A percentile compares a stretch with the other conserved stretches of the same genome.
Conservation (phyloP, 169 alveolate species). For the Toxoplasma gondii region DNA sequence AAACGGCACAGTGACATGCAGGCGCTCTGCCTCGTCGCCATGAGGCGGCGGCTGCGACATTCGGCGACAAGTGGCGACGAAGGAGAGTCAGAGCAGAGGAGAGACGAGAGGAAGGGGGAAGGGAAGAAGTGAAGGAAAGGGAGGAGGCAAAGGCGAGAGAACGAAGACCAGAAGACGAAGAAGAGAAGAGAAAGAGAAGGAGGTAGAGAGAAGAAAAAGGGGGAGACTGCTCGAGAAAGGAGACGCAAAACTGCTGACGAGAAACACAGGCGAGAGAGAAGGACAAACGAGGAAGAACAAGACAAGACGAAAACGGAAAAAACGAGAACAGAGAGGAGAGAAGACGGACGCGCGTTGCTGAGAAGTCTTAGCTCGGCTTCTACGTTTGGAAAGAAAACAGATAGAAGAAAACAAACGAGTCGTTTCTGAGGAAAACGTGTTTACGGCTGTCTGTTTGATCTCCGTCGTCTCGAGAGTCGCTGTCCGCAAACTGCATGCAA, state of each 20-base stretch:
- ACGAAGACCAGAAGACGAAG: not conserved
- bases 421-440: no score
- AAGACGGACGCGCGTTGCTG: no score
- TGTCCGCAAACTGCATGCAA: no score
- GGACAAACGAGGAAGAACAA: no score
- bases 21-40: not conserved
- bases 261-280: no score
- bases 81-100: not conserved
- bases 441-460: no score
- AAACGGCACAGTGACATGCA: not conserved
- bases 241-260: not conserved
- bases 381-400: no score
- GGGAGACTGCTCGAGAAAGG: not conserved
- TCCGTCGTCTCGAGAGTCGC: no score
- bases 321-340: no score
- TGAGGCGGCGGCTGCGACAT: not conserved
- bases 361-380: no score
- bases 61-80: not conserved
- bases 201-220: not conserved
- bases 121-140: not conserved
- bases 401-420: no score
- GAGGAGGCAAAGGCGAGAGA: not conserved
- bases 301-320: no score
- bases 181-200: not conserved
- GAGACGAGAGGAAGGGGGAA: not conserved